phyloP scores from a whole-genome alignment of 2,329 filamentous ascomycete genomes.

The Colletotrichum limetticola region DNA sequence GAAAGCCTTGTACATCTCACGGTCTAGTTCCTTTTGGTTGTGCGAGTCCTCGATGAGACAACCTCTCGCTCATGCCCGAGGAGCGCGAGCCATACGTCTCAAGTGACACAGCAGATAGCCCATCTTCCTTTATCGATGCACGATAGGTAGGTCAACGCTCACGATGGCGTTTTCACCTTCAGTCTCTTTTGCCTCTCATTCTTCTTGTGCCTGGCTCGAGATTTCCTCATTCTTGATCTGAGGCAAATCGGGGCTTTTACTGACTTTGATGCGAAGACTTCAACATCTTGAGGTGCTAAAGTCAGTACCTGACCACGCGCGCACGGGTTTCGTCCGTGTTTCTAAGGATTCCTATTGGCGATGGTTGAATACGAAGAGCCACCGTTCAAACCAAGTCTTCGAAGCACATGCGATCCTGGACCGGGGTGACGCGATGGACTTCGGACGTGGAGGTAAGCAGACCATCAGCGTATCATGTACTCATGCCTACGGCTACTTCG shows the following conservation, averaged over 20 bases:
- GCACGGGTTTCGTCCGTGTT: constrained; percentile 38
- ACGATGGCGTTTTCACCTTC: constrained; percentile 36
- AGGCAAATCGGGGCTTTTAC: constrained; percentile 39
- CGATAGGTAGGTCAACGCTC: constrained; percentile 32
- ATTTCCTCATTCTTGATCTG: constrained; percentile 39
- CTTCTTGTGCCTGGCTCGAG: constrained; percentile 36
- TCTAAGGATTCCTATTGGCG: constrained; percentile 41
- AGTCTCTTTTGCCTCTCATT: constrained; percentile 38
- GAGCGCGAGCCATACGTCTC: not conserved
- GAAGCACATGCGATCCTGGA: constrained; percentile 39
- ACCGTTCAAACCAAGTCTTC: constrained; percentile 43
- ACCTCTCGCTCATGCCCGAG: not conserved
- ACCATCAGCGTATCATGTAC: constrained; percentile 45
- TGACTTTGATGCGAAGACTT: constrained; percentile 39
- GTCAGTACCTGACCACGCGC: constrained; percentile 35
- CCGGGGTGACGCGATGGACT: constrained; percentile 39
- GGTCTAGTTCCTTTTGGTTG: constrained; percentile 38
- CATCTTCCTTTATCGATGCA: constrained; percentile 39
- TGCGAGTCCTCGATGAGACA: constrained; percentile 12
- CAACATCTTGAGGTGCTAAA: constrained; percentile 38
- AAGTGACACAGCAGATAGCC: constrained; percentile 1
- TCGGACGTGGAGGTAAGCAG: constrained; percentile 41
- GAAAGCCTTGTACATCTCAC: constrained; percentile 36
- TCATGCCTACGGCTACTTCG: constrained; percentile 46
- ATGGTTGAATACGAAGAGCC: constrained; percentile 43